Conservation (phyloP, 139 green algal genomes). For the Pseudopediastrum boryanum region DNA sequence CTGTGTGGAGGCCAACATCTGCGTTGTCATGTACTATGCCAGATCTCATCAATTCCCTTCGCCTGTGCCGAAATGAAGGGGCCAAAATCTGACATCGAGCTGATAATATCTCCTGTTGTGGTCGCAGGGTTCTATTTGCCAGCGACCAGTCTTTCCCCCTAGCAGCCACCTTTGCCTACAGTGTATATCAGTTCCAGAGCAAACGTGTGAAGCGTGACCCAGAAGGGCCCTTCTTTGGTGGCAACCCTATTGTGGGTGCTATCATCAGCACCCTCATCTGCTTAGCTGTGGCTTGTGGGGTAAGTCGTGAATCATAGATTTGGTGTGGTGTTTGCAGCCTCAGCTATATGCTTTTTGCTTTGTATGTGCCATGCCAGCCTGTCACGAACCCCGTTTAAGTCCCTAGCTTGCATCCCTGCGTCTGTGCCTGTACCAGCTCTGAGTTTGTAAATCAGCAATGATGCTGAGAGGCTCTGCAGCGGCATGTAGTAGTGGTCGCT, state of each 20-base stretch:
- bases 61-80: too few relatives aligned
- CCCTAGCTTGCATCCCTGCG: too few relatives aligned
- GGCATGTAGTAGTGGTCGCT: too few relatives aligned
- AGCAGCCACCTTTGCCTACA: constrained; percentile 55
- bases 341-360: neutral
- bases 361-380: too few relatives aligned
- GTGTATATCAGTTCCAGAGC: constrained; percentile 59
- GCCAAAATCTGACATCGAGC: too few relatives aligned
- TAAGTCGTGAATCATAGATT: constrained; percentile 32
- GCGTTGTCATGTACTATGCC: too few relatives aligned
- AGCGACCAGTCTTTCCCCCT: constrained; percentile 60
- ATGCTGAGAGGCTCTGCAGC: too few relatives aligned
- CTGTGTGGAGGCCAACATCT: too few relatives aligned
- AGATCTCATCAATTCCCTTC: too few relatives aligned
- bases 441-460: too few relatives aligned
- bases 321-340: neutral
- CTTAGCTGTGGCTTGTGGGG: constrained; percentile 56
- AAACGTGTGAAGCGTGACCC: constrained; percentile 57
- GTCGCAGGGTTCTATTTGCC: constrained; percentile 52
- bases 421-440: too few relatives aligned
- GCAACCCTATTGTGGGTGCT: constrained; percentile 77
- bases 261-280: constrained; percentile 60
- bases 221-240: constrained; percentile 73
- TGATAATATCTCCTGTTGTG: neutral
- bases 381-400: too few relatives aligned